phyloP scores from a whole-genome alignment of 1,139 yeast genomes.

The Candida neerlandica region DNA sequence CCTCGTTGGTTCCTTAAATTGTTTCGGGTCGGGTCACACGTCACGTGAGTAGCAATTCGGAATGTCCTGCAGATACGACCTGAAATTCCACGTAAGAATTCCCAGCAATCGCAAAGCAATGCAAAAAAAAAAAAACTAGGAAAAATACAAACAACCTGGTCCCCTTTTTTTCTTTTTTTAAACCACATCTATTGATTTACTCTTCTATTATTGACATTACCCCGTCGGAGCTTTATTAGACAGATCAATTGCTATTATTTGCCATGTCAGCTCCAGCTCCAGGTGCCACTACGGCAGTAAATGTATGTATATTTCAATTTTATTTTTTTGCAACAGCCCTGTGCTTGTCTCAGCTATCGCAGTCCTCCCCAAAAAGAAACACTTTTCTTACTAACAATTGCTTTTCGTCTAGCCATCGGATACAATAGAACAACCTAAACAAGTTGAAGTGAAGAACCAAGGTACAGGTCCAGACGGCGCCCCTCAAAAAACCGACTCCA shows the following conservation, averaged over 20 bases:
- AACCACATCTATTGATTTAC: neutral
- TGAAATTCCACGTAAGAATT: slow-evolving; percentile 4
- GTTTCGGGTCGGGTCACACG: neutral
- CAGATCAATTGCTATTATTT: neutral
- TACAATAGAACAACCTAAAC: slow-evolving; percentile 14
- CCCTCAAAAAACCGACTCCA: slow-evolving; percentile 2
- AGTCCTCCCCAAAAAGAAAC: neutral
- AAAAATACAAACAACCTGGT: neutral
- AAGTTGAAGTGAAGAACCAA: slow-evolving; percentile 14
- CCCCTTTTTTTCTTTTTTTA: neutral
- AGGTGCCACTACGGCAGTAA: neutral
- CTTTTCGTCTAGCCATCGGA: slow-evolving; percentile 14
- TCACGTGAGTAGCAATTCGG: neutral
- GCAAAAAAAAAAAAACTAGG: neutral
- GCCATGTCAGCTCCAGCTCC: neutral
- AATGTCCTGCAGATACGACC: slow-evolving; percentile 3
- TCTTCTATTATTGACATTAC: neutral
- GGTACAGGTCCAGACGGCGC: slow-evolving; percentile 11
- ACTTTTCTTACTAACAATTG: neutral
- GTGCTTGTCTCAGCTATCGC: neutral
- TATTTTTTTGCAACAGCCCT: neutral
- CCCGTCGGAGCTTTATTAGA: neutral
- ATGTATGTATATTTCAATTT: neutral
- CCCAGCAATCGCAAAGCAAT: slow-evolving; percentile 3
- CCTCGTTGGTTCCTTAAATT: neutral